A percentile compares a stretch with the other conserved stretches of the same genome.
These are phyloP conservation scores for Penicillium frequentans DNA, from an alignment of 2,329 filamentous ascomycete species.

Conservation along the genomic window DNA sequence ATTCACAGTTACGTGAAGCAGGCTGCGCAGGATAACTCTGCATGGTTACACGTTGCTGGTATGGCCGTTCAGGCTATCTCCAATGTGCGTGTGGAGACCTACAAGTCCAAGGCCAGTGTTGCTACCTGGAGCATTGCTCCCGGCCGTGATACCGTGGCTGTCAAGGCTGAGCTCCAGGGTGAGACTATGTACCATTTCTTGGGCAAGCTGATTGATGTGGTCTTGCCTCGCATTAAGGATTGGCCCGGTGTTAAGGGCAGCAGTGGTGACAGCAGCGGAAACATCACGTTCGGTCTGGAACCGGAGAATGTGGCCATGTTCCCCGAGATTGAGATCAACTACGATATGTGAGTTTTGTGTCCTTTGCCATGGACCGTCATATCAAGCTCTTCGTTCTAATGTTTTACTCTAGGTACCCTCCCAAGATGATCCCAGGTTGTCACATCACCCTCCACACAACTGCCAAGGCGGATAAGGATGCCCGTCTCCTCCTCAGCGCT, in stretches of 20 bases:
- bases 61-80: slow-evolving; percentile 85
- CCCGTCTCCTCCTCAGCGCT: slow-evolving; percentile 69
- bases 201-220: slow-evolving; percentile 84
- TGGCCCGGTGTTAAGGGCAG: slow-evolving; percentile 77
- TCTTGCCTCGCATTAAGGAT: slow-evolving; percentile 94
- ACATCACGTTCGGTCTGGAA: slow-evolving; percentile 78
- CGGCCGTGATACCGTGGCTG: slow-evolving; percentile 67
- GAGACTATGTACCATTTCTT: slow-evolving; percentile 87
- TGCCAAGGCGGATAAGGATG: slow-evolving; percentile 81
- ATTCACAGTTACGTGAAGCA: slow-evolving; percentile 74
- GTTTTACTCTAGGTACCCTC: slow-evolving; percentile 53
- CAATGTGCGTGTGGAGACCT: slow-evolving; percentile 70
- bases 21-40: slow-evolving; percentile 67
- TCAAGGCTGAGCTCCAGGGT: slow-evolving; percentile 74
- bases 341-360: slow-evolving; percentile 69
- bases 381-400: background rate
- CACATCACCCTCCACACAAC: slow-evolving; percentile 82
- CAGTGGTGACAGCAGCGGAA: slow-evolving; percentile 84
- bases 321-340: slow-evolving; percentile 93
- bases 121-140: slow-evolving; percentile 72
- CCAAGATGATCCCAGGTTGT: slow-evolving; percentile 79
- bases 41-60: slow-evolving; percentile 76
- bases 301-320: slow-evolving; percentile 77
- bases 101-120: slow-evolving; percentile 69
- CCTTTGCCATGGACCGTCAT: background rate